A percentile compares a stretch with the other conserved stretches of the same genome.
Evolutionary conservation across 352 stramenopile genomes (phyloP).

Genomic region (Globisporangium parvum): DNA sequence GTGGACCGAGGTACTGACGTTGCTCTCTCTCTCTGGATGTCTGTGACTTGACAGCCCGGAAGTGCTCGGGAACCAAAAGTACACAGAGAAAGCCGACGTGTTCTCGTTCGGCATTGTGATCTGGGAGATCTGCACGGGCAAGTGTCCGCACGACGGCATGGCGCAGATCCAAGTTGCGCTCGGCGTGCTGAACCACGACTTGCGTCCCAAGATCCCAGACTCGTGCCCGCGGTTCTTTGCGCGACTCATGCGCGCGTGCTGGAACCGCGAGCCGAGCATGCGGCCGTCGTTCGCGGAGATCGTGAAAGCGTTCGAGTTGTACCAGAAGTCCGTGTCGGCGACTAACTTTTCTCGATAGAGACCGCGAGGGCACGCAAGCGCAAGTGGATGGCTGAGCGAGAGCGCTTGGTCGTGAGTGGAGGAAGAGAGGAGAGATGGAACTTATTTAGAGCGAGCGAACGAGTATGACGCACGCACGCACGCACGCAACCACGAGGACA

Average conservation of each 20-base stretch:
- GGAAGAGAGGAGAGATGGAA: too few relatives aligned
- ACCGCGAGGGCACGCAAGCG: too few relatives aligned
- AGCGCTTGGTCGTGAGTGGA: too few relatives aligned
- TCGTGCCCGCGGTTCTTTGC: constrained; percentile 64
- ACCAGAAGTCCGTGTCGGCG: too few relatives aligned
- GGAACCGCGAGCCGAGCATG: constrained; percentile 60
- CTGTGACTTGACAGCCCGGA: constrained; percentile 42
- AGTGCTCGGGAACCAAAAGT: constrained; percentile 87
- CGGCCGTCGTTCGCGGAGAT: constrained; percentile 65
- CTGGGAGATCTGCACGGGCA: constrained; percentile 91
- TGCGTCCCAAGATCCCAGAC: constrained; percentile 50
- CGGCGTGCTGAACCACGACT: constrained; percentile 71
- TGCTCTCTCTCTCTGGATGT: constrained; percentile 44
- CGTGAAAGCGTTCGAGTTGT: too few relatives aligned
- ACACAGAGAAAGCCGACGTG: constrained; percentile 92
- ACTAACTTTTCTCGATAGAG: too few relatives aligned
- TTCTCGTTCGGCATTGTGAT: constrained; percentile 93
- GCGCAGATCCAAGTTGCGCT: constrained; percentile 83
- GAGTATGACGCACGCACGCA: too few relatives aligned
- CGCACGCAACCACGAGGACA: too few relatives aligned
- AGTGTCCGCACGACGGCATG: constrained; percentile 88
- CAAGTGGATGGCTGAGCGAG: too few relatives aligned
- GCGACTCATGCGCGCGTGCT: constrained; percentile 74
- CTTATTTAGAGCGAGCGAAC: too few relatives aligned
- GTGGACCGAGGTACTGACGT: too few relatives aligned